A percentile compares a stretch with the other conserved stretches of the same genome.
phyloP scores from a whole-genome alignment of 768 basidiomycete species.

The Dioszegia crocea region DNA sequence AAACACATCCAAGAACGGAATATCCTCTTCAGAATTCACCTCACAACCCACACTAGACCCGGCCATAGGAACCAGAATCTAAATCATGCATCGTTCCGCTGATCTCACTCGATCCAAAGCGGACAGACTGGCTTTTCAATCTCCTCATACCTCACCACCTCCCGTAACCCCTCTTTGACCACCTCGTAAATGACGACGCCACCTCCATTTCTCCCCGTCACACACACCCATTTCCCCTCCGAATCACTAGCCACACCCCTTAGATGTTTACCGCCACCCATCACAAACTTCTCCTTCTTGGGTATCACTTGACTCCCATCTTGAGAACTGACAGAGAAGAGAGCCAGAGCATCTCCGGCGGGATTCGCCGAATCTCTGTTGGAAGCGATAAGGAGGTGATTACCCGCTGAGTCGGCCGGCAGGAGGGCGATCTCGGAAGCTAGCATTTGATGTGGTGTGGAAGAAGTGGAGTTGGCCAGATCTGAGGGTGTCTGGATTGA shows the following conservation, averaged over 20 bases:
- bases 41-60: too few relatives aligned
- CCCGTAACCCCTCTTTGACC: constrained; percentile 13
- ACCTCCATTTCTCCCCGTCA: constrained; percentile 24
- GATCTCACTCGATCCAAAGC: constrained; percentile 21
- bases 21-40: too few relatives aligned
- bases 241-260: constrained; percentile 17
- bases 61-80: too few relatives aligned
- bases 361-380: constrained; percentile 27
- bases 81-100: too few relatives aligned
- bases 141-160: constrained; percentile 23
- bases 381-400: constrained; percentile 18
- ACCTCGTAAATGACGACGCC: constrained; percentile 20
- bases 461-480: not conserved
- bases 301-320: constrained; percentile 15
- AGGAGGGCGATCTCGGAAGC: constrained; percentile 27
- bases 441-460: constrained; percentile 3
- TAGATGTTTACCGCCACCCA: constrained; percentile 17
- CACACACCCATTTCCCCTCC: constrained; percentile 16
- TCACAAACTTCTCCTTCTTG: constrained; percentile 10
- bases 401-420: constrained; percentile 6
- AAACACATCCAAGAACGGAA: too few relatives aligned
- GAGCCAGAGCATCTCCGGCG: constrained; percentile 23
- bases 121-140: constrained; percentile 16
- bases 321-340: constrained; percentile 16
- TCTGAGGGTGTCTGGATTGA: constrained; percentile 23